These are phyloP conservation scores for Pichia nanzhaoensis DNA, from an alignment of 805 yeast genomes.

Conservation along the genomic window DNA sequence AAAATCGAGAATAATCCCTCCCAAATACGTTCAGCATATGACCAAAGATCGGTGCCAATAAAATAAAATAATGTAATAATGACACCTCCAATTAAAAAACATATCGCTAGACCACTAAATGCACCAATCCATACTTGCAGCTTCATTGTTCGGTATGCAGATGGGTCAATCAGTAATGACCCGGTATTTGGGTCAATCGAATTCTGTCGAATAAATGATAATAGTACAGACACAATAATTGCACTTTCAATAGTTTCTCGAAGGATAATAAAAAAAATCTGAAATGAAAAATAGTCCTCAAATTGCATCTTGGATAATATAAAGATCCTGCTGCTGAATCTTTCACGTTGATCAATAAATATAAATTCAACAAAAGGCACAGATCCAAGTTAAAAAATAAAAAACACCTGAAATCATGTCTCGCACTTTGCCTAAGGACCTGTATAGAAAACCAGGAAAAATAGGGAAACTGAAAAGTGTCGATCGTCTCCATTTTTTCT, in stretches of 20 bases:
- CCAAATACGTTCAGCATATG: conserved; percentile 81
- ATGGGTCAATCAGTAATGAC: conserved; percentile 21
- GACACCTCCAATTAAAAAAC: conserved; percentile 64
- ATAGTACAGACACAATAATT: conserved; percentile 64
- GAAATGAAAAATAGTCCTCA: conserved; percentile 58
- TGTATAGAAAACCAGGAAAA: too few species aligned
- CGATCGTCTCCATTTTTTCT: too few species aligned
- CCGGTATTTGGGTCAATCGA: conserved; percentile 28
- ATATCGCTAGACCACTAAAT: conserved; percentile 56
- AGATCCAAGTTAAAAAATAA: background rate
- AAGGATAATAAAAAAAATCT: conserved; percentile 64
- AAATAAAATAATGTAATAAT: conserved; percentile 67
- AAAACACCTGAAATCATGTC: too few species aligned
- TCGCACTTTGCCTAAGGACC: too few species aligned
- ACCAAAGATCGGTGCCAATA: conserved; percentile 82
- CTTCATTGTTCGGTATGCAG: conserved; percentile 39
- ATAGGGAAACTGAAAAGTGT: too few species aligned
- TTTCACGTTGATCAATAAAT: too few species aligned
- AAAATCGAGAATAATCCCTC: conserved; percentile 78
- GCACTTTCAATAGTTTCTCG: conserved; percentile 73
- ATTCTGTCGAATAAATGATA: conserved; percentile 65
- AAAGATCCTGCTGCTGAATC: too few species aligned
- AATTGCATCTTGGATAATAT: conserved; percentile 16
- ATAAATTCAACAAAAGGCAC: background rate
- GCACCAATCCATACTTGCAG: conserved; percentile 84